Base-by-base conservation (phyloP, 345 rosid species). In the Hibiscus mutabilis region DNA sequence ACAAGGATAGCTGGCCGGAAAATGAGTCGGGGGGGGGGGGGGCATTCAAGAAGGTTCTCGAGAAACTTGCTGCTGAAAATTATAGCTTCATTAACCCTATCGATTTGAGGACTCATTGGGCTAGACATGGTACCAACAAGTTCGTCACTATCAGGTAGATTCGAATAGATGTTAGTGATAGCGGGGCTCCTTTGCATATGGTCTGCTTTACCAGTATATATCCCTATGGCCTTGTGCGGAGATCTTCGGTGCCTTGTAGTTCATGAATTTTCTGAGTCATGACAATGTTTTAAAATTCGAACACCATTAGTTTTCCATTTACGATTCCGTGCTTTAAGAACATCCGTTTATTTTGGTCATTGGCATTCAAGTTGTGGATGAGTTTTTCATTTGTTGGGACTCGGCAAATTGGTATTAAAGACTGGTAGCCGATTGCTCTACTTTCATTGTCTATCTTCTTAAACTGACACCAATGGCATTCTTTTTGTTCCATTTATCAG, bases 1-100 rank as follows among this genome's bases (percentile, higher is more conserved):
- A 96, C 99, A 1, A 89, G 99, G 79, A 92, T 95, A 70, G 97
- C 98, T 13, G 99, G 99, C 2, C 84, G 99, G 83, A 95, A 95
- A 81, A 95, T 95, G 99, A 95, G 99, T 44, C 96, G 86, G 78
- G 99, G 99, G 3, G 99, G 98, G 8, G 86, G 78, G 99, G 99
- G 3, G 99, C 99, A 10, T 95, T 95, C 74, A 95, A 90, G 84
- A 95, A 95, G 79, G 98, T 95, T 53, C 77, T 95, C 82, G 98
- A 89, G 90, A 92, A 90, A 79, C 94, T 95, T 15, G 96, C 96
- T n/a, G 88, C 89, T 37, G 99, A 95, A 80, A 97, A 97, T 21
- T 89, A 82, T 81, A 82, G 83, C 82, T 89, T 93, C 77, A 73
- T 79, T 73, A 88, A 87, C 80, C 82, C 97, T 2, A 89, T 93